Percentiles rank a stretch among this genome's conserved stretches.
phyloP scores from a whole-genome alignment of 2,329 filamentous ascomycete species.

The Balansia obtecta region DNA sequence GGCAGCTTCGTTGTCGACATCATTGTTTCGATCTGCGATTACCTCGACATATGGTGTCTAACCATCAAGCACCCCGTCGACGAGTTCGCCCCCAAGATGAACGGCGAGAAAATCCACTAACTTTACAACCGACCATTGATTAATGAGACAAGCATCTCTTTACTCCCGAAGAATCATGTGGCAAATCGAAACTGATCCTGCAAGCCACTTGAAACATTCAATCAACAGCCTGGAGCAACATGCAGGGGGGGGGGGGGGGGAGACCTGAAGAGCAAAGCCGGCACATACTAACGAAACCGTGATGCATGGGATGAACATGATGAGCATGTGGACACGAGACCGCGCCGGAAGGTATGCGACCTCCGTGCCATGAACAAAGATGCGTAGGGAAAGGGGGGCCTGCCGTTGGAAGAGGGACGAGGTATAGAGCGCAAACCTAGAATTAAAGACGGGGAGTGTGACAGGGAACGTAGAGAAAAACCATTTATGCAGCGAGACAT shows the following conservation, averaged over 20 bases:
- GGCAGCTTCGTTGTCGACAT: conserved; percentile 95
- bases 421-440: not conserved
- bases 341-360: not conserved
- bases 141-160: not conserved
- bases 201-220: too few relatives aligned
- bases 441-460: not conserved
- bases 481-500: not conserved
- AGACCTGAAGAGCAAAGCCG: not conserved
- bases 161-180: not conserved
- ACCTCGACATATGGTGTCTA: conserved; percentile 95
- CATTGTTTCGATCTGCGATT: conserved; percentile 95
- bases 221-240: not conserved
- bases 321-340: conserved; percentile 1
- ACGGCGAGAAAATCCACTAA: conserved; percentile 28
- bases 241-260: too few relatives aligned
- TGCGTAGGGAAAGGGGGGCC: not conserved
- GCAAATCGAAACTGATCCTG: not conserved
- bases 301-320: not conserved
- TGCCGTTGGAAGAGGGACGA: not conserved
- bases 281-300: not conserved
- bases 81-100: conserved; percentile 23
- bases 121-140: not conserved
- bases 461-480: not conserved
- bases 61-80: conserved; percentile 78
- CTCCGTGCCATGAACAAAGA: not conserved